Evolutionary conservation across 306 rosid species (phyloP), one percentile per base, ranked within the genome.

Genomic region (Citrullus colocynthis): DNA sequence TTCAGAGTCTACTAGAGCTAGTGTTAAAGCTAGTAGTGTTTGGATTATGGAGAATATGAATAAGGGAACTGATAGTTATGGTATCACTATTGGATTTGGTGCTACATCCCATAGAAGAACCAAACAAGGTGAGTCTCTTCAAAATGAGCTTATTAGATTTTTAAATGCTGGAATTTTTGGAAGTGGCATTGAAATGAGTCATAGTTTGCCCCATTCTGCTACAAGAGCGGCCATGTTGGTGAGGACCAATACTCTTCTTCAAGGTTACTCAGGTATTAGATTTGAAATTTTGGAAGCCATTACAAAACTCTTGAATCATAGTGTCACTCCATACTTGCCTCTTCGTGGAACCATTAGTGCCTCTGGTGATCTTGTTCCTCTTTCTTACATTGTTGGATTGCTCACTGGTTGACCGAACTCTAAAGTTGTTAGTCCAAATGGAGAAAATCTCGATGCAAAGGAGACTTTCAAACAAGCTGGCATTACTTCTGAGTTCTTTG

Each of bases 41-140:
- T 94, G 98, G 98, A 94, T 94, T 4, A 87, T 90, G 95, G 88
- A 94, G 0, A 89, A 91, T 67, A 79, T 91, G 88, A 60, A 63
- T 39, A 89, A 86, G 0, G 98, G 96, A 3, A 90, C 87, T 0
- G 96, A 94, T 49, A 91, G 91, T 28, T 94, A 94, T 4, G 98
- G 98, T 14, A 88, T 94, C 66, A 92, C 98, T 81, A 94, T 97
- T 34, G 98, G 98, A 0, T 69, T 69, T 44, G 75, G 75, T 69
- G 75, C 75, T 6, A 69, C 36, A 0, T 69, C 75, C 6, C 75
- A 69, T 21, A 10, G 75, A 44, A 42, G 75, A 21, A 69, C 75
- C 37, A 44, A 69, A 11, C 56, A 69, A 44, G 98, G 96, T 5
- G 97, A 83, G 39, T 95, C 96, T 54, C 89, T 94, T 58, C 97